Conservation (phyloP, 1,284 basidiomycete species). For the Phaffia rhodozyma region DNA sequence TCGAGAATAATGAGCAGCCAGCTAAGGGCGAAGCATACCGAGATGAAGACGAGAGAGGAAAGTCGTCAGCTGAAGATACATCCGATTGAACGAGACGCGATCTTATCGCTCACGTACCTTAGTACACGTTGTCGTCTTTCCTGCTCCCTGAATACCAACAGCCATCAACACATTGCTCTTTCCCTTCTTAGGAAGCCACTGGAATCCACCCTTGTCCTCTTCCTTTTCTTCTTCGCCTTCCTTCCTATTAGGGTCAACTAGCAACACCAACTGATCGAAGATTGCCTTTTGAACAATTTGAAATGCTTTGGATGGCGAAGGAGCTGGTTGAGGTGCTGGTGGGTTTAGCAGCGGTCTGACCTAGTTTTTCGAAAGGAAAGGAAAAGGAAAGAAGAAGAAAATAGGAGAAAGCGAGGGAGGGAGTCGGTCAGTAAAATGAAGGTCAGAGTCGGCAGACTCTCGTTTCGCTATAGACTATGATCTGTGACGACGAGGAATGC, state of each 20-base stretch:
- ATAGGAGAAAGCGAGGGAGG: background rate
- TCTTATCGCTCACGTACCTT: constrained; percentile 38
- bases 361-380: background rate
- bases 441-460: background rate
- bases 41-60: constrained; percentile 14
- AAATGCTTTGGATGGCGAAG: constrained; percentile 49
- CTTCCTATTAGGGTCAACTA: constrained; percentile 62
- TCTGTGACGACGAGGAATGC: background rate
- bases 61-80: background rate
- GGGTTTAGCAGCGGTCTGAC: constrained; percentile 15
- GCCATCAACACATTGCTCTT: constrained; percentile 95
- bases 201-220: background rate
- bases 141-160: constrained; percentile 91
- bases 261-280: constrained; percentile 87
- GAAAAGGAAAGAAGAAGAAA: background rate
- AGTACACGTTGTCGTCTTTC: constrained; percentile 97
- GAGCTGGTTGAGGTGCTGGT: constrained; percentile 50
- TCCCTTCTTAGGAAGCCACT: constrained; percentile 89
- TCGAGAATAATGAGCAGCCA: constrained; percentile 94
- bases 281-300: constrained; percentile 52
- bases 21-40: constrained; percentile 31
- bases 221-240: constrained; percentile 1
- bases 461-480: background rate
- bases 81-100: background rate
- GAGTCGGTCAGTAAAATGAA: background rate